Evolutionary conservation across 441 rosid species (phyloP).

Genomic region (Metrosideros polymorpha): DNA sequence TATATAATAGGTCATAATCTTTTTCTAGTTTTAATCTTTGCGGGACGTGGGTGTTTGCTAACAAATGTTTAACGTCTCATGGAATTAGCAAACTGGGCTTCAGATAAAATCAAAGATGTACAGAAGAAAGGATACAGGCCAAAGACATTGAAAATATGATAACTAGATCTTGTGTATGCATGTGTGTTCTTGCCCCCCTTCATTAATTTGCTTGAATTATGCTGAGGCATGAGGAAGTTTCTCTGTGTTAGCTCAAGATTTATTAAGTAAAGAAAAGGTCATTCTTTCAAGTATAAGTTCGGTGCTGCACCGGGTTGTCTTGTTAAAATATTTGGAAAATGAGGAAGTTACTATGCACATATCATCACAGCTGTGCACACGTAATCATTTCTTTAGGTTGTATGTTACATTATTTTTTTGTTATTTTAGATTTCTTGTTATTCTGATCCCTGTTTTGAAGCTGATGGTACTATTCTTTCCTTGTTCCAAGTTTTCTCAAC

Average conservation of each 20-base stretch:
- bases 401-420: neutral
- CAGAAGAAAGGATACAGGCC: neutral
- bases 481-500: slow-evolving; percentile 3
- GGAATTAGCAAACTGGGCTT: neutral
- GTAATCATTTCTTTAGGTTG: neutral
- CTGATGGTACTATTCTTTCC: neutral
- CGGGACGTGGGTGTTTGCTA: neutral
- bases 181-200: neutral
- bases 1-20: neutral
- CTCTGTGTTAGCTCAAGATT: neutral
- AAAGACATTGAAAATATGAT: neutral
- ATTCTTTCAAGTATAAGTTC: neutral
- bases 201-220: neutral
- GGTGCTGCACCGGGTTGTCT: neutral
- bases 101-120: neutral
- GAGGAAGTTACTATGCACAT: neutral
- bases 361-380: neutral
- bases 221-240: neutral
- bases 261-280: neutral
- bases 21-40: neutral
- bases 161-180: neutral
- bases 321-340: neutral
- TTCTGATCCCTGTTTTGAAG: neutral
- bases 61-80: neutral
- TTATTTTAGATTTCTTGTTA: neutral